Percentiles rank a stretch among this genome's conserved stretches.
phyloP scores from a whole-genome alignment of 345 rosid genomes.

The Lagerstroemia speciosa region DNA sequence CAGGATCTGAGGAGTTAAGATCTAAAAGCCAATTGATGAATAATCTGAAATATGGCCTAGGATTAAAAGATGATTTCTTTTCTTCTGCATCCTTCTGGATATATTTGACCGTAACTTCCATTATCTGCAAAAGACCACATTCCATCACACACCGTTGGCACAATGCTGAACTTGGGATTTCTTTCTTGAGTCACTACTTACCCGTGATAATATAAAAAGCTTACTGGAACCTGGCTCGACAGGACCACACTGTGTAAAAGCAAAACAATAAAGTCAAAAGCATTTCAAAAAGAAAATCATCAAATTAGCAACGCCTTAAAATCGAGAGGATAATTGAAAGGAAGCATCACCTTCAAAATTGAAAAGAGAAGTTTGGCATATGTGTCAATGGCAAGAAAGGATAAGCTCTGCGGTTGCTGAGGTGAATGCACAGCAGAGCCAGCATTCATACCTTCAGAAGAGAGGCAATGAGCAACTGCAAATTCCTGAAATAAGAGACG shows the following conservation, averaged over 20 bases:
- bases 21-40: slow-evolving; percentile 74
- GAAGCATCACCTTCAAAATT: slow-evolving; percentile 33
- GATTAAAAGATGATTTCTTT: slow-evolving; percentile 59
- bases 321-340: background rate
- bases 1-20: slow-evolving; percentile 53
- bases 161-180: background rate
- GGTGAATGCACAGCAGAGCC: slow-evolving; percentile 45
- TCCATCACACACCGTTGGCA: slow-evolving; percentile 6
- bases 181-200: slow-evolving; percentile 11
- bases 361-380: slow-evolving; percentile 78
- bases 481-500: slow-evolving; percentile 43
- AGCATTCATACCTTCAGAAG: slow-evolving; percentile 59
- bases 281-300: background rate
- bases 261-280: background rate
- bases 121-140: slow-evolving; percentile 40
- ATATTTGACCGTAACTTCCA: slow-evolving; percentile 58
- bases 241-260: slow-evolving; percentile 28
- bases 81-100: slow-evolving; percentile 85
- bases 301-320: background rate
- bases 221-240: slow-evolving; percentile 73
- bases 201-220: slow-evolving; percentile 61
- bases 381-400: slow-evolving; percentile 76
- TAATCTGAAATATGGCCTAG: slow-evolving; percentile 67
- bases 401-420: slow-evolving; percentile 62
- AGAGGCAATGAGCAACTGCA: slow-evolving; percentile 75